phyloP scores from a whole-genome alignment of 495 filamentous ascomycete species.

The Podospora australis region DNA sequence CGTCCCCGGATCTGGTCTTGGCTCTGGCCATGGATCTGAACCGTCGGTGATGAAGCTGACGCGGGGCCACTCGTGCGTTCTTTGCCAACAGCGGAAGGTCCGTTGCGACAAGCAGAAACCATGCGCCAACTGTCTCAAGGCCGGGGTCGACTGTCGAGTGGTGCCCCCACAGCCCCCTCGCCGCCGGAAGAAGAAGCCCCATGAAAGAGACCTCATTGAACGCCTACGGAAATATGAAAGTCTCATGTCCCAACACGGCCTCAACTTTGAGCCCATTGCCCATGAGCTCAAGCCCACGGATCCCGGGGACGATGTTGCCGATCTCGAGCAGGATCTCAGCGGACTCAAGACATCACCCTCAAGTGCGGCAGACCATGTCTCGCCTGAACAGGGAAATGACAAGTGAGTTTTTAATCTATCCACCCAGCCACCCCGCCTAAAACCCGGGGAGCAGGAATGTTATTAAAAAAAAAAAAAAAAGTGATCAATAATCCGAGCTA shows the following conservation, averaged over 20 bases:
- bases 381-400: constrained; percentile 23
- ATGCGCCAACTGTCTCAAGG: constrained; percentile 60
- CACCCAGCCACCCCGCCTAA: neutral
- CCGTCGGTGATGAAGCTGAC: constrained; percentile 43
- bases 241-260: constrained; percentile 45
- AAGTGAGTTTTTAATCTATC: constrained; percentile 21
- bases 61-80: constrained; percentile 53
- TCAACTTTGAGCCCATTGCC: constrained; percentile 40
- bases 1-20: constrained; percentile 10
- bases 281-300: constrained; percentile 37
- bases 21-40: constrained; percentile 13
- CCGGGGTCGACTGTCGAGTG: constrained; percentile 52
- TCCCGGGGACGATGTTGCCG: constrained; percentile 41
- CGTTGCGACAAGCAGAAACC: constrained; percentile 59
- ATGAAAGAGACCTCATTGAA: constrained; percentile 45
- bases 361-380: constrained; percentile 25
- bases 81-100: constrained; percentile 63
- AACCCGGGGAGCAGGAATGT: too few species aligned
- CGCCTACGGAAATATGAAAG: constrained; percentile 50
- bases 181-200: constrained; percentile 51
- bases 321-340: constrained; percentile 42
- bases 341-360: constrained; percentile 34
- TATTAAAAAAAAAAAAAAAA: neutral
- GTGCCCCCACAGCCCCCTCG: constrained; percentile 53
- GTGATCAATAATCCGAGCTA: neutral